phyloP scores from a whole-genome alignment of 192 early-diverging fungal species.

The Podochytrium sp. region DNA sequence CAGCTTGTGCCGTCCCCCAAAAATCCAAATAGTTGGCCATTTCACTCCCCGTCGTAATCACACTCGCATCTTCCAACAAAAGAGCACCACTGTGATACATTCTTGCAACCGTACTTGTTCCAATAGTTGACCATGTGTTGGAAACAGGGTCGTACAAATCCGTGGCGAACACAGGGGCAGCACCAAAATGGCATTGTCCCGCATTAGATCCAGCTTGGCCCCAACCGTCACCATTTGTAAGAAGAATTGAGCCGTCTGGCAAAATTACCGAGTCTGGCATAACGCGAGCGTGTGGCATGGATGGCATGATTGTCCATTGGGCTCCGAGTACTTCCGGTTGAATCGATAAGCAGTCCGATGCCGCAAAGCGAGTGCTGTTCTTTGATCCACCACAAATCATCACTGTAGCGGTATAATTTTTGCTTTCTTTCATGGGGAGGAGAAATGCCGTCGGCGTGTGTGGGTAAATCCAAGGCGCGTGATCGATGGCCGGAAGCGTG shows the following conservation, averaged over 20 bases:
- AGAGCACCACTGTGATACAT: constrained; percentile 48
- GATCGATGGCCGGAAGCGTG: constrained; percentile 10
- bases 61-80: constrained; percentile 29
- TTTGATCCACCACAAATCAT: constrained; percentile 43
- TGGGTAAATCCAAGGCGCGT: constrained; percentile 40
- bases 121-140: constrained; percentile 18
- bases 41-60: constrained; percentile 41
- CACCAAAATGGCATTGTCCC: constrained; percentile 34
- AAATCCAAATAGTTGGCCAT: constrained; percentile 48
- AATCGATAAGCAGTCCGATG: constrained; percentile 20
- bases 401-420: constrained; percentile 20
- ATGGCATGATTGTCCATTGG: constrained; percentile 20
- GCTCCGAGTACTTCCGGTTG: constrained; percentile 31
- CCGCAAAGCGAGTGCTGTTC: constrained; percentile 2
- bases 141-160: constrained; percentile 41
- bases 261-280: constrained; percentile 44
- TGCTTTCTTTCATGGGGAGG: constrained; percentile 39
- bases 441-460: constrained; percentile 38
- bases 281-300: constrained; percentile 29
- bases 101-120: constrained; percentile 13
- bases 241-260: constrained; percentile 44
- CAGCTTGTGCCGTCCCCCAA: constrained; percentile 7
- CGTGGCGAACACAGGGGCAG: constrained; percentile 29
- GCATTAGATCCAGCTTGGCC: constrained; percentile 44
- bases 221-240: constrained; percentile 34